These are phyloP conservation scores for Cordyceps militaris DNA, from an alignment of 2,329 filamentous ascomycete genomes.

Conservation along the genomic window DNA sequence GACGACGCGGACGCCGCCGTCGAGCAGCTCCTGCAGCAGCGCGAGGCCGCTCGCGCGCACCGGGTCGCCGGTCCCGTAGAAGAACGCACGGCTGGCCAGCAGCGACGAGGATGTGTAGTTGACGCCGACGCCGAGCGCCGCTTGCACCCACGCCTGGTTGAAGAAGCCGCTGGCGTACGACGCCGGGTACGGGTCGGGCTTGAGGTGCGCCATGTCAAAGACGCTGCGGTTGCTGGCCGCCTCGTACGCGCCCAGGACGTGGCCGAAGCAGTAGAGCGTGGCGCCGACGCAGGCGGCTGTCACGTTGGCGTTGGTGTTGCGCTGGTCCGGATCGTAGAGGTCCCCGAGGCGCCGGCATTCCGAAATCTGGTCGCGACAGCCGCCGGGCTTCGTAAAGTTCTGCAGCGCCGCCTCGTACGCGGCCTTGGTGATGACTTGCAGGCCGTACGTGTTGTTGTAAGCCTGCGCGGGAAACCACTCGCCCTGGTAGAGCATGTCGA, in stretches of 20 bases:
- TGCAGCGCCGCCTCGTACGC: constrained; percentile 16
- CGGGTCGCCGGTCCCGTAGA: background rate
- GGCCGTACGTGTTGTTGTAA: constrained; percentile 57
- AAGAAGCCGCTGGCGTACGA: constrained; percentile 55
- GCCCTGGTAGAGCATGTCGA: constrained; percentile 54
- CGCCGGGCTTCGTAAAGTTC: constrained; percentile 21
- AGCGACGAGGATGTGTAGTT: constrained; percentile 36
- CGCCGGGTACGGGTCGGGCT: constrained; percentile 51
- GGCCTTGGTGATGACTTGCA: constrained; percentile 46
- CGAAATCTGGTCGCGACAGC: constrained; percentile 45
- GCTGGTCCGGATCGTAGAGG: constrained; percentile 33
- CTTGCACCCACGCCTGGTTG: constrained; percentile 48
- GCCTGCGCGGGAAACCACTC: constrained; percentile 47
- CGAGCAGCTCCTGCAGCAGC: constrained; percentile 50
- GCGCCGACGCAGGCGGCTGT: constrained; percentile 12
- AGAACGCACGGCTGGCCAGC: constrained; percentile 27
- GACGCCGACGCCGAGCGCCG: constrained; percentile 53
- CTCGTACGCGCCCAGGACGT: constrained; percentile 5
- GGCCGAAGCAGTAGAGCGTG: constrained; percentile 19
- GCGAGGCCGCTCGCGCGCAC: background rate
- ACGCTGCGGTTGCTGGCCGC: background rate
- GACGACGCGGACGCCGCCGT: constrained; percentile 56
- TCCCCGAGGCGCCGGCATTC: constrained; percentile 34
- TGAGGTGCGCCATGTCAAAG: constrained; percentile 53
- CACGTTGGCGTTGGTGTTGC: constrained; percentile 41